Evolutionary conservation across 2,329 filamentous ascomycete species (phyloP).

Genomic region (Keithomyces neogunnii): DNA sequence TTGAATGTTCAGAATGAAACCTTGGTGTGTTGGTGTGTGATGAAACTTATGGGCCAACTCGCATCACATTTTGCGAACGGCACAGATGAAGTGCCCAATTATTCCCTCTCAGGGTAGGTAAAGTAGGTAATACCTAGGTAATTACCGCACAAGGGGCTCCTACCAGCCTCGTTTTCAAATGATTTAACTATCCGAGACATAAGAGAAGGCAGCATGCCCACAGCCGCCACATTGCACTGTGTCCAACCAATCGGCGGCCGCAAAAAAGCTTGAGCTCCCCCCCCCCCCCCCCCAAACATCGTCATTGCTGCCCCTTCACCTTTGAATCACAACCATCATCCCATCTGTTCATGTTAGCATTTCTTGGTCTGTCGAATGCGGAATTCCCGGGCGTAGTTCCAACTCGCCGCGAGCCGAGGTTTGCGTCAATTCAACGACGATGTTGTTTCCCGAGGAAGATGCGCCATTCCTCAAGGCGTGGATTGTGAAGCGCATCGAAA

Average conservation of each 20-base stretch:
- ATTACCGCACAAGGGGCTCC: too few relatives aligned
- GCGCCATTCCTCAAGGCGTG: conserved; percentile 60
- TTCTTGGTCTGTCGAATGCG: background rate
- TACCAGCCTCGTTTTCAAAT: too few relatives aligned
- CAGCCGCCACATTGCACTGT: background rate
- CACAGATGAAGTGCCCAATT: too few relatives aligned
- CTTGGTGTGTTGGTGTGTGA: background rate
- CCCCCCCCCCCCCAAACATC: background rate
- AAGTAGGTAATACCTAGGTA: too few relatives aligned
- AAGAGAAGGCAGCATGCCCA: too few relatives aligned
- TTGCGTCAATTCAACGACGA: conserved; percentile 21
- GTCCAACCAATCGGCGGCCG: background rate
- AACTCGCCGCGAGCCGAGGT: background rate
- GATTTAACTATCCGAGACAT: too few relatives aligned
- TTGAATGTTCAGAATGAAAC: conserved; percentile 27
- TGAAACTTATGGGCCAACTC: background rate
- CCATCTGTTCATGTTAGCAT: background rate
- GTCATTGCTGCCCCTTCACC: background rate
- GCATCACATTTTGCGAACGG: too few relatives aligned
- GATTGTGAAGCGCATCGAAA: conserved; percentile 69
- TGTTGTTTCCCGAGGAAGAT: conserved; percentile 57
- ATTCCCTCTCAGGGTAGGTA: too few relatives aligned
- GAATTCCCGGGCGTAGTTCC: background rate
- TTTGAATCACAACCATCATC: background rate
- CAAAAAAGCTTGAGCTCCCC: background rate